Evolutionary conservation across 345 rosid genomes (phyloP), one percentile per base, ranked within the genome.

Genomic region (Physaria fendleri): DNA sequence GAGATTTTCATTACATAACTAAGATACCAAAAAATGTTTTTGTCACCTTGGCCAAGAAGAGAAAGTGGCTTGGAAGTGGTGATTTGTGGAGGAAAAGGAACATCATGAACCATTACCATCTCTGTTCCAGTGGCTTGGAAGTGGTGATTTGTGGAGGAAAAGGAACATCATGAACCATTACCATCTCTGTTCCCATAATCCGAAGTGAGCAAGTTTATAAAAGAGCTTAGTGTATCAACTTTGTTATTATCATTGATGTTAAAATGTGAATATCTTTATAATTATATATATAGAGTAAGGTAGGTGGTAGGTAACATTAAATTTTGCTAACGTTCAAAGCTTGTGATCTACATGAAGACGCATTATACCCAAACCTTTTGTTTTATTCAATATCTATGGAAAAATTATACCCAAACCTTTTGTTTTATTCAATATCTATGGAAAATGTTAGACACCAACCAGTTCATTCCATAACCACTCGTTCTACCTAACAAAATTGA

Each of bases 131-230:
- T 29, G 88, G 78, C 70, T 91, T 91, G 55, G 82, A 34, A 22
- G 80, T 64, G 6, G 79, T 52, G 67, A 82, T 74, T 49, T 78
- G 82, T 47, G 71, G 45, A 59, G 96, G 90, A 42, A 84, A 88
- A 51, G 95, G 73, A 71, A 84, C 76, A 24, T 77, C 95, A 49
- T 85, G 89, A 23, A 83, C 81, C 92, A 74, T 76, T 6, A 85
- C 83, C 48, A 71, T 61, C 72, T 91, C 89, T 69, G 87, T 63
- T 24, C 76, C n/a, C n/a, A n/a, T n/a, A n/a, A n/a, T n/a, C n/a
- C n/a, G n/a, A n/a, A n/a, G 15, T 23, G 23, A 45, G 46, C 2
- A 25, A 8, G 20, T 22, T 53, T 41, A 17, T 17, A 34, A 33
- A 33, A 8, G 4, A 56, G 35, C 8, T 66, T 56, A 30, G 25